phyloP scores from a whole-genome alignment of 345 rosid genomes.

The Populus simonii region DNA sequence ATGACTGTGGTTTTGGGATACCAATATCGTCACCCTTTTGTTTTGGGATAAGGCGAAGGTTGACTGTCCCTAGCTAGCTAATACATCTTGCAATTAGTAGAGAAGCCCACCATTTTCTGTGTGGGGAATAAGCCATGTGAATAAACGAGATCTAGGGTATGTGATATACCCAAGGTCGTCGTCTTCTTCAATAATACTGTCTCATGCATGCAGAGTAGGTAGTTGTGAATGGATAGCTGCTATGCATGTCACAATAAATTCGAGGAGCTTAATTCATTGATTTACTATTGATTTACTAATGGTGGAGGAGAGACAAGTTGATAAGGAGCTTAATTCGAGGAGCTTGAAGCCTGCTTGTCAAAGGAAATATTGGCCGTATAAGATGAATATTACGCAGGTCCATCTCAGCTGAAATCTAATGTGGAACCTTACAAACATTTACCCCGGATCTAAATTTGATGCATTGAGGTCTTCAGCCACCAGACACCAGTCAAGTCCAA shows the following conservation, averaged over 20 bases:
- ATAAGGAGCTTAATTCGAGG: neutral
- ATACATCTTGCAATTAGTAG: neutral
- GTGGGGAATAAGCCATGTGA: slow-evolving; percentile 10
- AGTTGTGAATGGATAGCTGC: neutral
- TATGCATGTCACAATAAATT: neutral
- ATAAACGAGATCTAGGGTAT: neutral
- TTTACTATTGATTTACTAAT: neutral
- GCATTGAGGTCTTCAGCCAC: too few species aligned
- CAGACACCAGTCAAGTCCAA: too few species aligned
- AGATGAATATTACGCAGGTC: neutral
- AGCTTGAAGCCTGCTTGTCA: neutral
- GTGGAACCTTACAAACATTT: neutral
- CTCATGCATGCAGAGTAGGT: neutral
- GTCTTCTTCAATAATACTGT: slow-evolving; percentile 14
- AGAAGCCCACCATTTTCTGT: slow-evolving; percentile 2
- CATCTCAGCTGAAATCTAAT: neutral
- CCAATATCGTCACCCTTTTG: neutral
- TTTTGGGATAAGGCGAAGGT: neutral
- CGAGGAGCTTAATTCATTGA: neutral
- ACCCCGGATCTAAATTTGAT: too few species aligned
- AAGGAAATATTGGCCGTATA: neutral
- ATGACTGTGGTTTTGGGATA: neutral
- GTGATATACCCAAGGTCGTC: slow-evolving; percentile 1
- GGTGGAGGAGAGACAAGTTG: neutral
- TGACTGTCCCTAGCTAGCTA: neutral